Conservation (phyloP, 148 eudicot species). For the Vaccinium myrtillus region DNA sequence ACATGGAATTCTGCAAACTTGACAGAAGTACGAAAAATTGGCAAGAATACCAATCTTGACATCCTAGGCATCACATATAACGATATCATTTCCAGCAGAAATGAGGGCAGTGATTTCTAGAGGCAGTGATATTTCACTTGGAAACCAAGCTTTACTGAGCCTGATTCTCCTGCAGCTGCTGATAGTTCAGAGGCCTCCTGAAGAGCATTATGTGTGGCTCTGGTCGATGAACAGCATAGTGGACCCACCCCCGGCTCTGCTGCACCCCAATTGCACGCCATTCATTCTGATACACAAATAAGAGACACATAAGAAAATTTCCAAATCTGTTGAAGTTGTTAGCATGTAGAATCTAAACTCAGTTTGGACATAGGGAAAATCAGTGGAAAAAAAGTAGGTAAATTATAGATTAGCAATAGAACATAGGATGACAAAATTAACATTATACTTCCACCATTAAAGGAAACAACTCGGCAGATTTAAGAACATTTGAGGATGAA, state of each 20-base stretch:
- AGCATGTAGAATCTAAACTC: too few species aligned
- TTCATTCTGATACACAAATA: slow-evolving; percentile 47
- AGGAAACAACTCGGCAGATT: not conserved
- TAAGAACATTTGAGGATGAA: not conserved
- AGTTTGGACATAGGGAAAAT: not conserved
- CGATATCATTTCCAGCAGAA: slow-evolving; percentile 25
- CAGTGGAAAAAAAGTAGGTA: not conserved
- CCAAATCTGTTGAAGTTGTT: not conserved
- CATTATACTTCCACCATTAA: not conserved
- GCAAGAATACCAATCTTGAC: not conserved
- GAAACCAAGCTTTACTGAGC: slow-evolving; percentile 48
- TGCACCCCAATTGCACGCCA: slow-evolving; percentile 93
- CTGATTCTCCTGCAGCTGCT: slow-evolving; percentile 70
- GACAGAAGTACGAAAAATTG: not conserved
- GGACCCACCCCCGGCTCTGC: slow-evolving; percentile 93
- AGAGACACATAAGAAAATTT: not conserved
- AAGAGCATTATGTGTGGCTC: slow-evolving; percentile 95
- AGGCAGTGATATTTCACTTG: slow-evolving; percentile 37
- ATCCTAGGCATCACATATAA: not conserved
- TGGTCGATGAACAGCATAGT: slow-evolving; percentile 86
- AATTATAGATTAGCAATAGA: not conserved
- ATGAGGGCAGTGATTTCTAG: not conserved
- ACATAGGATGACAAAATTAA: not conserved
- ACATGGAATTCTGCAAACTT: not conserved
- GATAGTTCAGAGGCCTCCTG: slow-evolving; percentile 81